Evolutionary conservation across 352 stramenopile genomes (phyloP).

Genomic region (Phytophthora foliorum): DNA sequence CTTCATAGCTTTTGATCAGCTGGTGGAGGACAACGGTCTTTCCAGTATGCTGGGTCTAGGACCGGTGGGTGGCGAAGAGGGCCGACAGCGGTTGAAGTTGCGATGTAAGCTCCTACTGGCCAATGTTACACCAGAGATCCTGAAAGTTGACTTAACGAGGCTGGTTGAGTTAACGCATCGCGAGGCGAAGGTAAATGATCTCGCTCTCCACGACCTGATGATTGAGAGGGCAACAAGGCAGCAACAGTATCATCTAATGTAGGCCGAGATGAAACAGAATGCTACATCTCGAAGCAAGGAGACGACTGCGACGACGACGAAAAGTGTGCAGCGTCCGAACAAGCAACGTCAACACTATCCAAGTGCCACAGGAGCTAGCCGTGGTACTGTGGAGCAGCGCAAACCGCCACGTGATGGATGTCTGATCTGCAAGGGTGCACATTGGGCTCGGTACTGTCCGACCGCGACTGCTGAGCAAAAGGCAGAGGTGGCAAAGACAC

Average conservation of each 20-base stretch:
- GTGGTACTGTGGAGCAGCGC: too few species aligned
- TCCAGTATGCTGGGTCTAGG: background rate
- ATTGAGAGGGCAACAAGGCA: slow-evolving; percentile 13
- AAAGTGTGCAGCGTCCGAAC: too few species aligned
- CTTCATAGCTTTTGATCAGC: slow-evolving; percentile 24
- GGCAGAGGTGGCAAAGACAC: too few species aligned
- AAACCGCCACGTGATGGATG: too few species aligned
- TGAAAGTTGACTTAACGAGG: slow-evolving; percentile 16
- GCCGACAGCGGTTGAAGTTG: slow-evolving; percentile 22
- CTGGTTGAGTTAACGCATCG: slow-evolving; percentile 20
- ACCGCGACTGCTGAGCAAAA: too few species aligned
- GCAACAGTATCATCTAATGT: slow-evolving; percentile 27
- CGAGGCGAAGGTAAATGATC: slow-evolving; percentile 15
- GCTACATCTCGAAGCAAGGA: too few species aligned
- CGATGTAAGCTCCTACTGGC: slow-evolving; percentile 25
- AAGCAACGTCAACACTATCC: too few species aligned
- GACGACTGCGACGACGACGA: too few species aligned
- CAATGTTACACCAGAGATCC: slow-evolving; percentile 14
- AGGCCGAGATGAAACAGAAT: slow-evolving; percentile 14
- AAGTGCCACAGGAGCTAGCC: too few species aligned
- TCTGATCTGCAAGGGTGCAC: too few species aligned
- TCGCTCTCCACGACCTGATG: slow-evolving; percentile 19
- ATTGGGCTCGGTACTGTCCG: too few species aligned
- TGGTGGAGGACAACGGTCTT: slow-evolving; percentile 25
- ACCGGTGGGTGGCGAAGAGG: background rate